Conservation (phyloP, 192 early-diverging fungal species). For the Allomyces arbusculus region DNA sequence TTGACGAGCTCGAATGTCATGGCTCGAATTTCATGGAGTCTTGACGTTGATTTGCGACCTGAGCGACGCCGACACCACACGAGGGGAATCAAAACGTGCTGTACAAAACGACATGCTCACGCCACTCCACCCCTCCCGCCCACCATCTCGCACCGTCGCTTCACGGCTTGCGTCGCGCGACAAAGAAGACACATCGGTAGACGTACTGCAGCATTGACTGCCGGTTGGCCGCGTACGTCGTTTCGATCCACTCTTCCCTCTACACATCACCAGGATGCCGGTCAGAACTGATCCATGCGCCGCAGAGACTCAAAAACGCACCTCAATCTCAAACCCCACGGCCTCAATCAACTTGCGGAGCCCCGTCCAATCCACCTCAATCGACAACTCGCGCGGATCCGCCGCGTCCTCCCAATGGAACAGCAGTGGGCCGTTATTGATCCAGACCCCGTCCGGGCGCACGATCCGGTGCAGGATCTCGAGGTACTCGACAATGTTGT, state of each 20-base stretch:
- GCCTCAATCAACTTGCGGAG: constrained; percentile 33
- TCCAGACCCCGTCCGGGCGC: constrained; percentile 61
- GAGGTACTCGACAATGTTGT: constrained; percentile 75
- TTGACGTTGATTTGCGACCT: too few species aligned
- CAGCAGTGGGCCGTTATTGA: constrained; percentile 70
- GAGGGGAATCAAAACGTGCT: too few species aligned
- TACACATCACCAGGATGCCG: too few species aligned
- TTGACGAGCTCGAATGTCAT: too few species aligned
- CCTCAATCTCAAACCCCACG: constrained; percentile 54
- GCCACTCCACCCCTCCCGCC: too few species aligned
- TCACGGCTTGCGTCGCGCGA: too few species aligned
- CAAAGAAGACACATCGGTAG: constrained; percentile 46
- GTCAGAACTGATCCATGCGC: too few species aligned
- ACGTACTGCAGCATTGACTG: constrained; percentile 65
- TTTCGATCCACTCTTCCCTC: constrained; percentile 33
- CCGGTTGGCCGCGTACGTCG: constrained; percentile 56
- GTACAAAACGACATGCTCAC: too few species aligned
- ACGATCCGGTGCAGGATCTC: constrained; percentile 57
- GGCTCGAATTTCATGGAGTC: too few species aligned
- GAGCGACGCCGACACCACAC: too few species aligned
- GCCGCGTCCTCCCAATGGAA: constrained; percentile 85
- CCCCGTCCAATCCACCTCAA: constrained; percentile 76
- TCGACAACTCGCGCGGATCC: constrained; percentile 38
- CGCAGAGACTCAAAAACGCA: too few species aligned
- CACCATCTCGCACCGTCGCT: too few species aligned